A percentile compares a stretch with the other conserved stretches of the same genome.
Conservation (phyloP, 169 alveolate species). For the Babesia microti region DNA sequence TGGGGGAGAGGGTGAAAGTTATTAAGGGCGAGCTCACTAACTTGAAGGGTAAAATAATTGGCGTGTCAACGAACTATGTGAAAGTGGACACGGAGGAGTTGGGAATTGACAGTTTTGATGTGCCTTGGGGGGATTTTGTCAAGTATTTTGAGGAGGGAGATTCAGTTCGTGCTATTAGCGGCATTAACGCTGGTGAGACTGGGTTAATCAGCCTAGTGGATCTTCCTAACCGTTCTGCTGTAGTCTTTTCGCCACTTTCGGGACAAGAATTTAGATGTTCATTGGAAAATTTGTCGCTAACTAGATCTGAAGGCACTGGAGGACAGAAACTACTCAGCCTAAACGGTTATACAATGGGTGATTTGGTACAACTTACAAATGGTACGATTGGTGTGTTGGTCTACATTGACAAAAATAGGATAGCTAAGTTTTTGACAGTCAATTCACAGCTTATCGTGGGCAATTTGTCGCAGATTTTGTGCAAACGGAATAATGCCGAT, state of each 20-base stretch:
- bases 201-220: constrained; percentile 62
- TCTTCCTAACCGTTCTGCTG: constrained; percentile 48
- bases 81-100: constrained; percentile 61
- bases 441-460: constrained; percentile 19
- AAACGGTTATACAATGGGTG: constrained; percentile 67
- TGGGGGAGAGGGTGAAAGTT: constrained; percentile 67
- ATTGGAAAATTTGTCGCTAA: constrained; percentile 42
- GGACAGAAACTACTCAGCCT: constrained; percentile 38
- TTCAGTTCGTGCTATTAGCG: constrained; percentile 64
- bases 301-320: constrained; percentile 43
- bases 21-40: constrained; percentile 59
- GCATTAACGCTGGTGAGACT: constrained; percentile 65
- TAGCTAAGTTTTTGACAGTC: constrained; percentile 49
- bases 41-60: constrained; percentile 56
- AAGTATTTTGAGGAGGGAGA: constrained; percentile 70
- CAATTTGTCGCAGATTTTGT: constrained; percentile 42
- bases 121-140: constrained; percentile 44
- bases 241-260: constrained; percentile 59
- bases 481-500: constrained; percentile 54
- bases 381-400: constrained; percentile 70
- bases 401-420: constrained; percentile 54
- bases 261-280: constrained; percentile 49
- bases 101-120: constrained; percentile 54
- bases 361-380: constrained; percentile 57
- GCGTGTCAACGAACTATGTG: constrained; percentile 49